Conservation (phyloP, 2,329 filamentous ascomycete genomes). For the Diplocarpon rosae region DNA sequence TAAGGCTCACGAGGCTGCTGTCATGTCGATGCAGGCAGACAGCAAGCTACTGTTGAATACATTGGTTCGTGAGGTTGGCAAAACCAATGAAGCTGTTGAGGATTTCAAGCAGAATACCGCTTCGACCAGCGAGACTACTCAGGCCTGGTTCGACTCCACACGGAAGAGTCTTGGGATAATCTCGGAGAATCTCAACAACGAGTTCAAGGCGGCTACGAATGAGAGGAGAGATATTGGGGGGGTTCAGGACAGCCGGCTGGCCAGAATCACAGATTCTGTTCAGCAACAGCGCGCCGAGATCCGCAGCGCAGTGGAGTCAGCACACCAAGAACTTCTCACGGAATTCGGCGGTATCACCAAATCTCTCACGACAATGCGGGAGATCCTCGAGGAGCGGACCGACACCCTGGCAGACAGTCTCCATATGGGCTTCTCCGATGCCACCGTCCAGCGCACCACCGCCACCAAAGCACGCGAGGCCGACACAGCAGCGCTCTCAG, state of each 20-base stretch:
- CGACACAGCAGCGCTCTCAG: not conserved
- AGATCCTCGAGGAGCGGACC: not conserved
- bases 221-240: not conserved
- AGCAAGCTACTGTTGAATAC: not conserved
- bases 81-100: not conserved
- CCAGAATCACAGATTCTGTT: not conserved
- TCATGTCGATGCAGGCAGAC: not conserved
- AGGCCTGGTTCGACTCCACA: too few relatives aligned
- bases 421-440: not conserved
- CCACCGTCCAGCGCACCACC: not conserved
- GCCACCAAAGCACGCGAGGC: not conserved
- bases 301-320: not conserved
- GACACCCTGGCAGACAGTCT: not conserved
- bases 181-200: not conserved
- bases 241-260: not conserved
- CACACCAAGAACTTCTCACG: not conserved
- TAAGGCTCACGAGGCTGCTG: not conserved
- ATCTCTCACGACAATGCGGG: not conserved
- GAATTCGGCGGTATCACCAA: not conserved
- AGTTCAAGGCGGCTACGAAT: not conserved
- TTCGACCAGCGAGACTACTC: not conserved
- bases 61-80: not conserved
- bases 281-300: not conserved
- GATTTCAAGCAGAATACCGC: not conserved
- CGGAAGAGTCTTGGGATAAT: too few relatives aligned